Percentiles rank a stretch among this genome's conserved stretches.
Evolutionary conservation across 2,329 filamentous ascomycete species (phyloP).

Genomic region (Dactylellina leptospora): DNA sequence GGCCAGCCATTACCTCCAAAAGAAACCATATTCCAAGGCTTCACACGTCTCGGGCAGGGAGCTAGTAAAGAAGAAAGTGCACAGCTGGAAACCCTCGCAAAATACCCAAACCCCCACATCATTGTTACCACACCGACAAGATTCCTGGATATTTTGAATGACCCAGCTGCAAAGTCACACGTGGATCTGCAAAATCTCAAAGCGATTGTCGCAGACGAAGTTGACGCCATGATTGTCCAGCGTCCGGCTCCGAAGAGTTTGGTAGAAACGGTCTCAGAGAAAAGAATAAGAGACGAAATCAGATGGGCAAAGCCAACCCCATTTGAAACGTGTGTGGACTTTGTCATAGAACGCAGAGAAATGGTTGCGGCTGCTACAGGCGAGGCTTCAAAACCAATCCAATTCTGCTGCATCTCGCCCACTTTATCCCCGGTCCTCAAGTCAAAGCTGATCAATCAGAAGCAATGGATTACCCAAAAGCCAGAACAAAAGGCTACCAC

Average conservation of each 20-base stretch:
- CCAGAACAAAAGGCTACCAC: slow-evolving; percentile 16
- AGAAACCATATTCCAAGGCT: slow-evolving; percentile 47
- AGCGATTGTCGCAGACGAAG: slow-evolving; percentile 55
- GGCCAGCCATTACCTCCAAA: slow-evolving; percentile 24
- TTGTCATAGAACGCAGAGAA: slow-evolving; percentile 31
- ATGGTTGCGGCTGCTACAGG: slow-evolving; percentile 10
- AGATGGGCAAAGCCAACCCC: slow-evolving; percentile 37
- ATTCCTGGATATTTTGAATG: slow-evolving; percentile 55
- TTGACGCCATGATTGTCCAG: slow-evolving; percentile 53
- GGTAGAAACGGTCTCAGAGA: slow-evolving; percentile 8
- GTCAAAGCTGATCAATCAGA: slow-evolving; percentile 28
- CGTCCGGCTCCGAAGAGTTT: slow-evolving; percentile 21
- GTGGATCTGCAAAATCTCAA: slow-evolving; percentile 55
- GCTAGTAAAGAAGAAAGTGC: slow-evolving; percentile 19
- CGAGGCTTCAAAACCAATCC: slow-evolving; percentile 12
- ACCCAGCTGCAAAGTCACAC: slow-evolving; percentile 42
- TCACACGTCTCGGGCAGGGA: slow-evolving; percentile 36
- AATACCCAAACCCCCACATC: slow-evolving; percentile 56
- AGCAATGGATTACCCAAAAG: slow-evolving; percentile 29
- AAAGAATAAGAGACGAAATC: slow-evolving; percentile 18
- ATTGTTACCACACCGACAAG: slow-evolving; percentile 55
- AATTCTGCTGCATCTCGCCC: slow-evolving; percentile 44
- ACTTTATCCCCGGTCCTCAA: slow-evolving; percentile 44
- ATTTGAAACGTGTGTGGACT: slow-evolving; percentile 39
- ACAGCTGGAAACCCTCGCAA: slow-evolving; percentile 51